Evolutionary conservation across 495 filamentous ascomycete genomes (phyloP), one percentile per base, ranked within the genome.

Genomic region (Talaromyces ruber): DNA sequence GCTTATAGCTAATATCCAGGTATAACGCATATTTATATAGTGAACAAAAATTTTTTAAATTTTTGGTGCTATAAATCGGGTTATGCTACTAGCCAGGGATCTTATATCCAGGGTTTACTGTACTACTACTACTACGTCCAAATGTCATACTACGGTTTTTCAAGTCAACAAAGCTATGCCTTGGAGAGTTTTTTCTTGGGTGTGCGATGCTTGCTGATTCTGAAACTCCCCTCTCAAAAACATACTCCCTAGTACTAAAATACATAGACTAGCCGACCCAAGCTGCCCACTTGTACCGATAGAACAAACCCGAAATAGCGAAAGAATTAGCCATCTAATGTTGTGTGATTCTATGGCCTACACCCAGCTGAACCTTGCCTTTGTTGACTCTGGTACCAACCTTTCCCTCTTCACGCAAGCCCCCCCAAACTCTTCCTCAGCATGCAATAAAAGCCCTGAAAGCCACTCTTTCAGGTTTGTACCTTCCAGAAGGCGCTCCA

Each of bases 381-480:
- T 39, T 39, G 34, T 39, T 16, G 34, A 39, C 34, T 39, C 12
- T 14, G 34, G 34, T 14, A 39, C 12, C 12, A 12, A 37, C 7
- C 34, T 39, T 2, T 14, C 14, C 34, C 4, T 14, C 34, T 39
- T 39, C 12, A 39, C 14, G 9, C 16, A 39, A 39, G 12, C 14
- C 12, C 12, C 4, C 0, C 34, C 34, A 16, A 16, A 39, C 34
- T 39, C 43, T 56, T 57, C 54, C 54, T 60, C 25, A 8, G 74
- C 76, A 16, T 70, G 70, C 54, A 71, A 73, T 25, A 76, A 61
- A 26, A 84, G 74, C 58, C 81, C 77, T 58, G 79, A 80, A 56
- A 79, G 82, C 85, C 86, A 88, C 57, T 82, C 77, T 7, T 82
- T 84, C 26, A 89, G 74, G 37, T 83, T 78, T 16, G 83, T 77